Conservation (phyloP, 768 basidiomycete species). For the Hydnum rufescens region DNA sequence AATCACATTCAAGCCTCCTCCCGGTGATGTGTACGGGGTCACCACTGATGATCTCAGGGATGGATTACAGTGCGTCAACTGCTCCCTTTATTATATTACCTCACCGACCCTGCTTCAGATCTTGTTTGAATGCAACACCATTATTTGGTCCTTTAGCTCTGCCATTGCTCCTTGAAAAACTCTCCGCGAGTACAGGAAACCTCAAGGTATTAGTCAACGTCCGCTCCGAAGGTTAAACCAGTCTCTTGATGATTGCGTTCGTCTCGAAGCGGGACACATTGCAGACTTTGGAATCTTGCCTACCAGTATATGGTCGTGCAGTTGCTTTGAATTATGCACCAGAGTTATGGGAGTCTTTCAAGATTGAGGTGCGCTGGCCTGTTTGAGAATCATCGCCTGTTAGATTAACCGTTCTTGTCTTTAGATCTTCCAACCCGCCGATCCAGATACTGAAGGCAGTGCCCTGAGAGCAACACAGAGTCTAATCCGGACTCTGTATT, state of each 20-base stretch:
- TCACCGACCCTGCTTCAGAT: conserved; percentile 19
- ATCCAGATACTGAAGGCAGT: conserved; percentile 47
- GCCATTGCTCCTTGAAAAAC: conserved; percentile 80
- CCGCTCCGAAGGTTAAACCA: background rate
- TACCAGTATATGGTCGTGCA: conserved; percentile 65
- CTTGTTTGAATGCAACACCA: conserved; percentile 60
- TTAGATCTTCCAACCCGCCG: conserved; percentile 86
- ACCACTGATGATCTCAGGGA: conserved; percentile 66
- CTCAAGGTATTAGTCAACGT: conserved; percentile 35
- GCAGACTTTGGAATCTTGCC: conserved; percentile 49
- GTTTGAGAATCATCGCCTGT: background rate
- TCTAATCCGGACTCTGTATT: conserved; percentile 58
- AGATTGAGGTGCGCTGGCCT: conserved; percentile 52
- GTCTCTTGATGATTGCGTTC: background rate
- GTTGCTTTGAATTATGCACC: conserved; percentile 40
- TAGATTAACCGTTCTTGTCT: no score
- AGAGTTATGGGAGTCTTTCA: conserved; percentile 80
- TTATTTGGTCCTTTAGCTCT: conserved; percentile 69
- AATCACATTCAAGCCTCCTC: conserved; percentile 86
- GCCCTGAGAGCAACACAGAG: conserved; percentile 52
- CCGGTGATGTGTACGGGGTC: conserved; percentile 86
- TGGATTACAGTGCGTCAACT: conserved; percentile 36
- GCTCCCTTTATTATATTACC: background rate
- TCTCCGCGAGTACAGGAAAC: conserved; percentile 56
- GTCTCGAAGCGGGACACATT: conserved; percentile 61